phyloP scores from a whole-genome alignment of 2,329 filamentous ascomycete species.

The Fusarium foetens region DNA sequence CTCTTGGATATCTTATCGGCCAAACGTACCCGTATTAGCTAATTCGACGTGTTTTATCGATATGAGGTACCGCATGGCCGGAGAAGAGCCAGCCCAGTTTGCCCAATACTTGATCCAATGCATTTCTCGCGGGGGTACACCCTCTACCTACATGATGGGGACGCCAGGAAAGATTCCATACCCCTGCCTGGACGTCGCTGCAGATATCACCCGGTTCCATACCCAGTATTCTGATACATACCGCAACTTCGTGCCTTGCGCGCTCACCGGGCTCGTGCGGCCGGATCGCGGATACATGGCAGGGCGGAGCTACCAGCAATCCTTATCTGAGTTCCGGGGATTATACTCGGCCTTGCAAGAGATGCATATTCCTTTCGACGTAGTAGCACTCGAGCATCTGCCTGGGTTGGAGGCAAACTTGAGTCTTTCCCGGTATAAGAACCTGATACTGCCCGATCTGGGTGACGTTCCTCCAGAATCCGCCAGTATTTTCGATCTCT shows the following conservation, averaged over 20 bases:
- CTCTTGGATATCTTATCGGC: background rate
- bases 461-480: background rate
- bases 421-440: no score
- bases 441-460: background rate
- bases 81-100: background rate
- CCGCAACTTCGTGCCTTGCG: background rate
- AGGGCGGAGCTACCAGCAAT: background rate
- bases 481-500: no score
- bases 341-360: background rate
- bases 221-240: no score
- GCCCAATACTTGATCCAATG: background rate
- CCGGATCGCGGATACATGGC: background rate
- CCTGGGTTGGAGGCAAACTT: no score
- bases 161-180: background rate
- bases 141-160: background rate
- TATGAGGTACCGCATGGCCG: background rate
- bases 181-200: background rate
- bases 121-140: background rate
- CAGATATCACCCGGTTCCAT: background rate
- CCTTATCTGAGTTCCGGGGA: background rate
- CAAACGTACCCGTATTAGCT: background rate
- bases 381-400: background rate
- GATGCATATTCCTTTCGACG: background rate
- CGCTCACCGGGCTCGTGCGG: background rate
- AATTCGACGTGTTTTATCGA: background rate